Evolutionary conservation across 179 eudicot species (phyloP), one percentile per base, ranked within the genome.

Genomic region (Silene noctiflora): DNA sequence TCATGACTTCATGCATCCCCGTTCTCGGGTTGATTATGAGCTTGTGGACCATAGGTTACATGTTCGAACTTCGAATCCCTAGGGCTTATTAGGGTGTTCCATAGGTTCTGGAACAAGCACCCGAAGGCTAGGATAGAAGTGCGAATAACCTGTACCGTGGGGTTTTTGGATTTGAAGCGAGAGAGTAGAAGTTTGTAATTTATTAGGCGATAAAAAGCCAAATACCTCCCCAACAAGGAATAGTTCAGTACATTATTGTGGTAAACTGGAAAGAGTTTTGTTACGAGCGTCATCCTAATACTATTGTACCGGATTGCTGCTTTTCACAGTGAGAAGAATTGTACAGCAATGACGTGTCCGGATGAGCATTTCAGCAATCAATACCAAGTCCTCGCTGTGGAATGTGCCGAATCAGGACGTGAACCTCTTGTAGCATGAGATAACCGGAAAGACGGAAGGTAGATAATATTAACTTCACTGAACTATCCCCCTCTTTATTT

Each of bases 251-350:
- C 46, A 39, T 39, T 39, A 39, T 1, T 8, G 1, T 39, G 42
- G 11, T 39, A 39, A 51, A 16, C 2, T 14, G n/a, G 14, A 12
- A 13, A 51, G 4, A 51, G 58, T 51, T 51, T 14, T 14, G 58
- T 14, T 51, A 51, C 17, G n/a, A 51, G 9, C 24, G 14, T 62
- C 56, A 17, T 51, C 22, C 39, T 44, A 27, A 24, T 25, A 48
- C 2, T 9, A 10, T 20, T 39, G 6, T 53, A 4, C 55, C 9
- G 17, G 9, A n/a, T 42, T 77, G 33, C 10, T 76, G 48, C 9
- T 65, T 73, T 67, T 25, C 17, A 12, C 42, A 78, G 81, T 73
- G 77, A 78, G 73, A 73, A 66, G 20, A 46, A 25, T 24, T 31
- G 46, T 17, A 51, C 61, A 29, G 67, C 71, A 66, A 66, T 59